phyloP scores from a whole-genome alignment of 1,284 basidiomycete genomes.

The Irpex sp. region DNA sequence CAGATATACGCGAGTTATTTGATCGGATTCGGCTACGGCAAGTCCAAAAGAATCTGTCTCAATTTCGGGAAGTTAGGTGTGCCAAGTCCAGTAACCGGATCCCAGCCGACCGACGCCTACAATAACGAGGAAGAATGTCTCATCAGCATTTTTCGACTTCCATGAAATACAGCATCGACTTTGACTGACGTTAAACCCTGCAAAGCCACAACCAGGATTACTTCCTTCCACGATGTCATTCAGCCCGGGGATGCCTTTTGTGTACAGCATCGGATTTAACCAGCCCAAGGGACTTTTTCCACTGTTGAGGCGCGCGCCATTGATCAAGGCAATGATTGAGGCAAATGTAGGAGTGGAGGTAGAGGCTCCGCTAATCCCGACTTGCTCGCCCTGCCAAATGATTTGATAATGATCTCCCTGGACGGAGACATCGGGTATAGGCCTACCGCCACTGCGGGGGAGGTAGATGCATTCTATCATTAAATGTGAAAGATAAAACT shows the following conservation, averaged over 20 bases:
- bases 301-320: slow-evolving; percentile 47
- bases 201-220: slow-evolving; percentile 53
- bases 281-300: slow-evolving; percentile 47
- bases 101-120: slow-evolving; percentile 33
- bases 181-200: slow-evolving; percentile 42
- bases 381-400: slow-evolving; percentile 28
- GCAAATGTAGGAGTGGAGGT: slow-evolving; percentile 54
- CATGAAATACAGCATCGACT: not conserved
- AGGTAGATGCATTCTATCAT: not conserved
- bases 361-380: slow-evolving; percentile 49
- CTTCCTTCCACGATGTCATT: slow-evolving; percentile 52
- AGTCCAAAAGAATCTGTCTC: slow-evolving; percentile 16
- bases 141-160: not conserved
- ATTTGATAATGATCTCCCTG: slow-evolving; percentile 44
- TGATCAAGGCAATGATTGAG: slow-evolving; percentile 53
- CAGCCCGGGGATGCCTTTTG: slow-evolving; percentile 27
- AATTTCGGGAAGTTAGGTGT: slow-evolving; percentile 25
- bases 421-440: slow-evolving; percentile 59
- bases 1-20: too few species aligned
- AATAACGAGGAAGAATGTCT: not conserved
- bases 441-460: not conserved
- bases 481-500: not conserved
- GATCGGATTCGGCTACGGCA: not conserved
- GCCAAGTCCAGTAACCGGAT: slow-evolving; percentile 30
- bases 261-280: slow-evolving; percentile 56